Conservation (phyloP, 1,139 yeast genomes). For the Pichia sp. region DNA sequence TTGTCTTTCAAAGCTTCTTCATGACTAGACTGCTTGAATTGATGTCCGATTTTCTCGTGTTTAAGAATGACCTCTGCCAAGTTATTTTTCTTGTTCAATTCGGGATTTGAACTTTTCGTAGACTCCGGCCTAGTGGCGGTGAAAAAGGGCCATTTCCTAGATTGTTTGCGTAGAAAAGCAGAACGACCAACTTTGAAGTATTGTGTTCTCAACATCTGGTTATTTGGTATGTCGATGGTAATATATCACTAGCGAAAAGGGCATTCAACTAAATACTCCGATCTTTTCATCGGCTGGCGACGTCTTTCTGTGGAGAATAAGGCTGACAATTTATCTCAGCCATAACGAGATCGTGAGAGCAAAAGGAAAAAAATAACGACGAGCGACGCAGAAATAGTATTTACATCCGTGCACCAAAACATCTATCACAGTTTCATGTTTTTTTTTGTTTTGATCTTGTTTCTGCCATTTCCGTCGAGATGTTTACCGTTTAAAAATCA, state of each 20-base stretch:
- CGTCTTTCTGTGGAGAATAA: background rate
- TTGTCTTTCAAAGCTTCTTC: background rate
- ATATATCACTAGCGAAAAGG: too few species aligned
- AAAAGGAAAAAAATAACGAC: background rate
- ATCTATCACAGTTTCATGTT: background rate
- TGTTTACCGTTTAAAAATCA: background rate
- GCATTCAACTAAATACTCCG: too few species aligned
- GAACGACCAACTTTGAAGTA: background rate
- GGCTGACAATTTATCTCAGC: background rate
- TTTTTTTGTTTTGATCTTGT: constrained; percentile 3
- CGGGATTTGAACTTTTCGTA: constrained; percentile 1
- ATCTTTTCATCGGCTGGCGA: background rate
- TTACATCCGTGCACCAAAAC: background rate
- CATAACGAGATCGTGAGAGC: background rate
- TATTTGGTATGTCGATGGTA: background rate
- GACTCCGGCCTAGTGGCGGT: background rate
- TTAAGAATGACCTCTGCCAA: background rate
- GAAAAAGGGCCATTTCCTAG: background rate
- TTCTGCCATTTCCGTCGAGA: constrained; percentile 1
- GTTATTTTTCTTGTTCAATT: constrained; percentile 2
- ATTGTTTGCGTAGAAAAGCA: constrained; percentile 2
- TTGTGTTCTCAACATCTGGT: constrained; percentile 1
- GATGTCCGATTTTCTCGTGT: background rate
- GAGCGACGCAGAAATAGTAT: background rate
- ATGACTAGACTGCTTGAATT: background rate